phyloP scores from a whole-genome alignment of 2,329 filamentous ascomycete species.

The Geosmithia putterillii region DNA sequence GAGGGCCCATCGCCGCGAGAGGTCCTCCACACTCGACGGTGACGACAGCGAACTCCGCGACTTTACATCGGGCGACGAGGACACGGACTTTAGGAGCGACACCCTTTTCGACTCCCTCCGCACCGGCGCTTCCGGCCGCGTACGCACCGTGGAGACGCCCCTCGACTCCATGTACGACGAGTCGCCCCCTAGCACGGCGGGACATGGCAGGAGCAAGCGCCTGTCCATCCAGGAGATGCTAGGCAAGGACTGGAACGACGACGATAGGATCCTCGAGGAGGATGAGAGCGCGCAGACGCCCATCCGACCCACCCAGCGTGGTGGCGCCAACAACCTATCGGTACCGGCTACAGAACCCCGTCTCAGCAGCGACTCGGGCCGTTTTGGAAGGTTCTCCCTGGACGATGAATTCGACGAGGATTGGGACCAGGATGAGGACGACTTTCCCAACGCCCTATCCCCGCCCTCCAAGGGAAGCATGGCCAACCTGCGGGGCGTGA shows the following conservation, averaged over 20 bases:
- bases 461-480: constrained; percentile 39
- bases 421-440: constrained; percentile 43
- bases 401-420: constrained; percentile 53
- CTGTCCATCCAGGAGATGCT: constrained; percentile 48
- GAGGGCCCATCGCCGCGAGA: constrained; percentile 15
- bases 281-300: constrained; percentile 23
- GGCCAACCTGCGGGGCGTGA: constrained; percentile 38
- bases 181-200: constrained; percentile 49
- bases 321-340: not conserved
- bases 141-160: constrained; percentile 55
- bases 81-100: constrained; percentile 68
- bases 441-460: constrained; percentile 42
- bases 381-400: constrained; percentile 37
- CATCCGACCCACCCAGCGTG: not conserved
- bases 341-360: constrained; percentile 2
- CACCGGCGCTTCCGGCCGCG: constrained; percentile 55
- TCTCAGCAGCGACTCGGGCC: constrained; percentile 5
- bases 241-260: constrained; percentile 39
- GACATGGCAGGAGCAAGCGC: constrained; percentile 39
- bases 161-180: constrained; percentile 75
- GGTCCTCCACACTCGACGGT: constrained; percentile 49
- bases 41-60: constrained; percentile 57
- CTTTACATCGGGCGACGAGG: constrained; percentile 58
- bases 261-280: constrained; percentile 48
- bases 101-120: constrained; percentile 66